Base-by-base conservation (phyloP, 495 filamentous ascomycete genomes). In the Aspergillus asperescens region DNA sequence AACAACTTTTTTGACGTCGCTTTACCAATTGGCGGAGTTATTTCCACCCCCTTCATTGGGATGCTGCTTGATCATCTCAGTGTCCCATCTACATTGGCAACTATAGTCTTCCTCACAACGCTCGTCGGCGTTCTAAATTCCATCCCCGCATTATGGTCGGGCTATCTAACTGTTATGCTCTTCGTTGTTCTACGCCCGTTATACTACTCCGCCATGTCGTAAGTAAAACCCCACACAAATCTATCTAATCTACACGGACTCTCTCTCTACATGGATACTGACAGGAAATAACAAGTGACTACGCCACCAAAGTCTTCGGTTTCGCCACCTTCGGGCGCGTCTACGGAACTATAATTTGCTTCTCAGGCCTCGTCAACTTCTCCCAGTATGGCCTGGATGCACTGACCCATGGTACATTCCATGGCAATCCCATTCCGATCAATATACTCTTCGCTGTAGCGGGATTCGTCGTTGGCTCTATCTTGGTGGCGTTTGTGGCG, bases 1-100 rank as follows among this genome's bases (percentile, higher is more conserved):
- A 96, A 95, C 62, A 70, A 80, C 32, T 87, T 94, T 68, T 97
- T 97, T 66, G 91, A 97, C 61, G 66, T 95, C n/a, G 90, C 89
- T 7, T 72, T 97, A 5, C 92, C 92, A 0, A 70, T 93, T 7
- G 93, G 90, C 22, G 92, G 92, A 13, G 75, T 96, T 44, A 52
- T 89, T 3, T 82, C 84, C 6, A 87, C 95, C 5, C 92, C 92
- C 0, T 87, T 95, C 57, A 92, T 96, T 52, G 92, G 92, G 4
- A 44, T 82, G 0, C 60, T 96, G 5, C 81, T 97, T 3, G 92
- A 97, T 63, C 59, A 64, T 52, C 67, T 79, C 5, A 79, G 76
- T 48, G 95, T 92, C 0, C 67, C 86, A 4, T 78, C 78, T 19
- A 83, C 86, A 3, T 80, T 97, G 22, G 68, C 68, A 1, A 59